Conservation (phyloP, 2,329 filamentous ascomycete genomes). For the Tolypocladium inflatum region DNA sequence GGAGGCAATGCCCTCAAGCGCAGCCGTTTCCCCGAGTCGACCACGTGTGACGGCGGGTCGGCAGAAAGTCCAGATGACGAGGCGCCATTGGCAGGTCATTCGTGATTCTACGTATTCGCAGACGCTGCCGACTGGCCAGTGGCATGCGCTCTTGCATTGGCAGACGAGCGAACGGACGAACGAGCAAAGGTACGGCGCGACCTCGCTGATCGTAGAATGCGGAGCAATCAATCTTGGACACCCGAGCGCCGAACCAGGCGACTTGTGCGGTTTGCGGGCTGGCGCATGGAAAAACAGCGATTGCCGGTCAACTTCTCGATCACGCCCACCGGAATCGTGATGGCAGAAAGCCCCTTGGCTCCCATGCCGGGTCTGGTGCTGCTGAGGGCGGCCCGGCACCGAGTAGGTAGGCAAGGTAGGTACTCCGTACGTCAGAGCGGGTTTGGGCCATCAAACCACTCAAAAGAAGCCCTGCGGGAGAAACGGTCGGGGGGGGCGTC, state of each 20-base stretch:
- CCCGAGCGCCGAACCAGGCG: not conserved
- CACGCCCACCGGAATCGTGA: slow-evolving; percentile 4
- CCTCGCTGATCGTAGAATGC: not conserved
- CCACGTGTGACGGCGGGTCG: not conserved
- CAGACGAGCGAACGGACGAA: not conserved
- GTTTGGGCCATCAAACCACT: not conserved
- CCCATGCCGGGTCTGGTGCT: not conserved
- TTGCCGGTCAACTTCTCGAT: slow-evolving; percentile 6
- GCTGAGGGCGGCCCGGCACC: not conserved
- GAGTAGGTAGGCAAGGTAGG: not conserved
- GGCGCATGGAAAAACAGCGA: not conserved
- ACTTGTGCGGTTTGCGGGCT: not conserved
- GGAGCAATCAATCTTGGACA: not conserved
- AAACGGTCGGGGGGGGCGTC: not conserved
- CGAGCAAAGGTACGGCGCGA: not conserved
- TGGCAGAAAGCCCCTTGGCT: not conserved
- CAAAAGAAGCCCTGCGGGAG: not conserved
- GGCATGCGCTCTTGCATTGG: not conserved
- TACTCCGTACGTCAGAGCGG: not conserved
- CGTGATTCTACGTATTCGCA: not conserved
- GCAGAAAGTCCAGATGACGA: not conserved
- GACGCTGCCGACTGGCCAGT: too few relatives aligned
- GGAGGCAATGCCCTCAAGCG: not conserved
- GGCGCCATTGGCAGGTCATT: not conserved
- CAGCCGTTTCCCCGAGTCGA: not conserved